Percentiles rank a stretch among this genome's conserved stretches.
Evolutionary conservation across 371 early-diverging fungal genomes (phyloP).

Genomic region (Mucor circinelloides): DNA sequence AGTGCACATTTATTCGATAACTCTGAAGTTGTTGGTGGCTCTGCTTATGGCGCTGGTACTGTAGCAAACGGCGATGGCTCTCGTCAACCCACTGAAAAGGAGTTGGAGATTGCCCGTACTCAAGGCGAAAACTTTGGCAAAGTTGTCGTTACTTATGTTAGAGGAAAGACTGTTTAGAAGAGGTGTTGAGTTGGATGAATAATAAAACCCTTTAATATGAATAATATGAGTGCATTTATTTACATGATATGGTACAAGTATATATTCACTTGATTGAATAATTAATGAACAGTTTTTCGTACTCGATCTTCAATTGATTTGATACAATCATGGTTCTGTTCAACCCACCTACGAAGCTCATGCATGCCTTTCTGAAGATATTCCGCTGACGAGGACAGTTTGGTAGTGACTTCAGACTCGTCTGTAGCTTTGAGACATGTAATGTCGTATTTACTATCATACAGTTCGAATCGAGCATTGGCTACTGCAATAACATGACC

Average conservation of each 20-base stretch:
- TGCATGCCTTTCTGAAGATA: conserved; percentile 14
- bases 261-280: background rate
- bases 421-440: conserved; percentile 31
- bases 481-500: conserved; percentile 32
- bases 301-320: background rate
- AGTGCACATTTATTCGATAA: conserved; percentile 40
- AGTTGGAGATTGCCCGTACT: conserved; percentile 64
- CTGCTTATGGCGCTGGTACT: conserved; percentile 80
- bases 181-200: background rate
- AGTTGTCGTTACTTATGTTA: conserved; percentile 39
- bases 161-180: conserved; percentile 5
- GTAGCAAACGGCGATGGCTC: conserved; percentile 68
- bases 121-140: conserved; percentile 73
- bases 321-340: background rate
- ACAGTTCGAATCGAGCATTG: conserved; percentile 32
- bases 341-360: conserved; percentile 2
- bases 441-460: conserved; percentile 40
- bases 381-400: conserved; percentile 14
- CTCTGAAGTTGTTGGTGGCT: conserved; percentile 61
- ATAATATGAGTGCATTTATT: background rate
- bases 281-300: background rate
- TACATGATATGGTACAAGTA: background rate
- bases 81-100: conserved; percentile 63
- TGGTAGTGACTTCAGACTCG: conserved; percentile 29
- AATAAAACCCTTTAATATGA: background rate